A percentile compares a stretch with the other conserved stretches of the same genome.
Evolutionary conservation across 2,329 filamentous ascomycete genomes (phyloP).

Genomic region (Penicillium sp.): DNA sequence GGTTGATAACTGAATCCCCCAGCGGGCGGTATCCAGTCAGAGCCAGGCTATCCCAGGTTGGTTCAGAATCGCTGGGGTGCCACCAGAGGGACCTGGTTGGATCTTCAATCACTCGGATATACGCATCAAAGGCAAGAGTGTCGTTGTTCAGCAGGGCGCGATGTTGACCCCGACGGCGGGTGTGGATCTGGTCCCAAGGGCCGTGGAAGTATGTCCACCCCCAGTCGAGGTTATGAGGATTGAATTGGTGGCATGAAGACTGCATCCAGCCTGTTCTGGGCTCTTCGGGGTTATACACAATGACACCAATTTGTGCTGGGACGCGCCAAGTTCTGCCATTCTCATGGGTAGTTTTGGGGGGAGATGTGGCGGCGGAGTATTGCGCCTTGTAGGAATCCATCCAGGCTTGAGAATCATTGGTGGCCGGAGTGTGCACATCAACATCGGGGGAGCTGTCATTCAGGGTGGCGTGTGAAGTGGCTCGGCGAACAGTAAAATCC

Average conservation of each 20-base stretch:
- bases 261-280: constrained; percentile 62
- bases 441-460: constrained; percentile 36
- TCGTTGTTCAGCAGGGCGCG: constrained; percentile 64
- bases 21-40: constrained; percentile 62
- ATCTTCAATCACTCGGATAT: constrained; percentile 65
- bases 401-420: constrained; percentile 35
- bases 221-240: constrained; percentile 62
- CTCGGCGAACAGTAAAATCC: constrained; percentile 47
- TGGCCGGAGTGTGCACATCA: constrained; percentile 34
- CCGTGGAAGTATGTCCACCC: constrained; percentile 67
- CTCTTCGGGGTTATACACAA: constrained; percentile 67
- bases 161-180: constrained; percentile 61
- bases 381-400: constrained; percentile 34
- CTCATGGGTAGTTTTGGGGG: constrained; percentile 3
- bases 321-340: constrained; percentile 47
- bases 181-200: constrained; percentile 62
- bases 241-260: constrained; percentile 64
- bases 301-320: constrained; percentile 65
- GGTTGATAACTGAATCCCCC: constrained; percentile 49
- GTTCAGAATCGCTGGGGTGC: constrained; percentile 58
- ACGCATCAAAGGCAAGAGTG: constrained; percentile 64
- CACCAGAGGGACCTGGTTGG: constrained; percentile 66
- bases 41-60: constrained; percentile 59
- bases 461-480: constrained; percentile 40
- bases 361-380: constrained; percentile 23